Base-by-base conservation (phyloP, 495 filamentous ascomycete genomes). In the Neurospora sp. region DNA sequence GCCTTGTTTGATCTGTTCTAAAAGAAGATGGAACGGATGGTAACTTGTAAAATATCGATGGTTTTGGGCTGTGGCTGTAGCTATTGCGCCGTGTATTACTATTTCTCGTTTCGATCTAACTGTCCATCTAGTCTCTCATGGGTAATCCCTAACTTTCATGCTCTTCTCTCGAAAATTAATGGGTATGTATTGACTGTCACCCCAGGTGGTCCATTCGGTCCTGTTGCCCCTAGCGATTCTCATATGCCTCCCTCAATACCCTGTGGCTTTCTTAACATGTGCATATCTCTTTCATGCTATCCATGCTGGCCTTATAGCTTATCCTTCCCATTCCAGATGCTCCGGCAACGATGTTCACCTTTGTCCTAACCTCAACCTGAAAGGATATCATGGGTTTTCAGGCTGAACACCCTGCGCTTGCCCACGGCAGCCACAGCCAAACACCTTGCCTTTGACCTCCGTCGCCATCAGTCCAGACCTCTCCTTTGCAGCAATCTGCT, bases 401-500 rank as follows among this genome's bases (percentile, higher is more conserved):
- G 28, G 28, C 28, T 66, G 15, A 34, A 15, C 28, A 19, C 13
- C 28, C 2, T 3, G 24, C 28, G 28, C 54, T 8, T 66, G 24
- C 72, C 31, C 71, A 48, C 24, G 28, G 5, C 13, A 40, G 43
- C 62, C 34, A n/a, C 70, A 66, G 7, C 78, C 74, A 81, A 99
- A 99, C 0, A 99, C 84, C 80, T 89, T 91, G 77, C 90, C 91
- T 82, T 98, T 98, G 48, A 97, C 89, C 74, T 93, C 90, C 21
- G 88, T 89, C 3, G 93, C 93, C 81, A 97, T 84, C 71, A 97
- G 81, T 0, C 96, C 95, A 66, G 91, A 92, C 72, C 90, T 88
- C 85, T 99, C 96, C 82, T 97, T 96, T 31, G 89, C 90, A 4
- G 91, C 89, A 78, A 98, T 91, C 78, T 93, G 92, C 76, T 91